Conservation (phyloP, 129 eudicot species). For the Escallonia rubra region DNA sequence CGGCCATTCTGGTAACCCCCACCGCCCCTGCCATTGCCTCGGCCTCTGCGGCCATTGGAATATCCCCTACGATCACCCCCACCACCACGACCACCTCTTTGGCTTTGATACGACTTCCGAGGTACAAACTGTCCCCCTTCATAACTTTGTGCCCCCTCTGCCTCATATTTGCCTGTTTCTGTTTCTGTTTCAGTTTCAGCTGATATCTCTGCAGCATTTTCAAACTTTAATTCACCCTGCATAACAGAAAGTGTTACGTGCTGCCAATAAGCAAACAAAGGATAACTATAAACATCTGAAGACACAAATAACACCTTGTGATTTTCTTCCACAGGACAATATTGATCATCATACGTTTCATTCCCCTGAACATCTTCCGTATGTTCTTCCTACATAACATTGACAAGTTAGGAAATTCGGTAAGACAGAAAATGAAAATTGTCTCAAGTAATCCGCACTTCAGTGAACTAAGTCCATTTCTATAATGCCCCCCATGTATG, state of each 20-base stretch:
- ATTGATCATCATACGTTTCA: conserved; percentile 36
- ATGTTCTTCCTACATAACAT: conserved; percentile 51
- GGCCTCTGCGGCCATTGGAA: conserved; percentile 49
- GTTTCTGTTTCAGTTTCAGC: conserved; percentile 14
- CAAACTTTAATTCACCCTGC: conserved; percentile 44
- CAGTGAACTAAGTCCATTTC: too few species aligned
- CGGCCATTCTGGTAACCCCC: conserved; percentile 77
- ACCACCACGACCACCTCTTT: conserved; percentile 64
- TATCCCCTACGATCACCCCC: conserved; percentile 34
- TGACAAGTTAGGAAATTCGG: not conserved
- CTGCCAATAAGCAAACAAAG: not conserved
- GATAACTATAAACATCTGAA: not conserved
- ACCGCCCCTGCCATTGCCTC: conserved; percentile 57
- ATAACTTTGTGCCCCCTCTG: conserved; percentile 25
- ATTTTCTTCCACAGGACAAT: conserved; percentile 36
- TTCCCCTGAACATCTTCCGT: conserved; percentile 29
- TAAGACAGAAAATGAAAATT: not conserved
- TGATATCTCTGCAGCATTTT: conserved; percentile 32
- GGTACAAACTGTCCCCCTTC: conserved; percentile 48
- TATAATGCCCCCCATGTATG: too few species aligned
- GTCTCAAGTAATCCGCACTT: too few species aligned
- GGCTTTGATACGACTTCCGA: conserved; percentile 45
- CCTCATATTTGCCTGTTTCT: conserved; percentile 8
- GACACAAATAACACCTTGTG: conserved; percentile 32
- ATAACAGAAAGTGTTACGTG: not conserved